A percentile compares a stretch with the other conserved stretches of the same genome.
Evolutionary conservation across 805 yeast species (phyloP).

Genomic region (Kregervanrija pseudodelftensis): DNA sequence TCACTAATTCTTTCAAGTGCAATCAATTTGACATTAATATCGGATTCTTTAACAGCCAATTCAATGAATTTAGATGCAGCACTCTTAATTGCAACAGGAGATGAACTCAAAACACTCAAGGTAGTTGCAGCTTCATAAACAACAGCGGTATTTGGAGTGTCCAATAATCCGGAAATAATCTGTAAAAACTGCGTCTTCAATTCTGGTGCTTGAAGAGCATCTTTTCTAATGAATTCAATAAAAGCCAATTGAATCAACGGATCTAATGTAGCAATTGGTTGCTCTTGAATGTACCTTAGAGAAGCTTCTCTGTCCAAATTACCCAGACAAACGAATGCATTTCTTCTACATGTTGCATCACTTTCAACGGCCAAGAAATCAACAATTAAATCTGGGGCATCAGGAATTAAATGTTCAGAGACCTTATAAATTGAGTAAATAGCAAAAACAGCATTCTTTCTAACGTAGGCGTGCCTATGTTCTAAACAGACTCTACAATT

Average conservation of each 20-base stretch:
- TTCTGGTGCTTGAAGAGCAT: conserved; percentile 56
- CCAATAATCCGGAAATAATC: conserved; percentile 66
- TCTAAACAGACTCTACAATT: conserved; percentile 85
- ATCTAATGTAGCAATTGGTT: conserved; percentile 60
- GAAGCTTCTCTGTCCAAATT: conserved; percentile 82
- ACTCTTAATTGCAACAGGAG: conserved; percentile 59
- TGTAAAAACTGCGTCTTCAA: conserved; percentile 66
- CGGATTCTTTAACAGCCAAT: conserved; percentile 87
- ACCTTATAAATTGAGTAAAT: conserved; percentile 74
- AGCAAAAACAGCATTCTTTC: conserved; percentile 95
- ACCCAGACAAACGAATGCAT: conserved; percentile 85
- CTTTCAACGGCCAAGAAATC: conserved; percentile 73
- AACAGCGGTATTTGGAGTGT: conserved; percentile 63
- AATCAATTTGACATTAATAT: conserved; percentile 88
- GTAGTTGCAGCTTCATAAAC: conserved; percentile 89
- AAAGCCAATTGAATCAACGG: conserved; percentile 82
- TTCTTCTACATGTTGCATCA: conserved; percentile 91
- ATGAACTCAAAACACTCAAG: conserved; percentile 46
- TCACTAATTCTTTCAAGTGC: conserved; percentile 81
- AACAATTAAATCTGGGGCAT: conserved; percentile 80
- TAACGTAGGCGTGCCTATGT: conserved; percentile 95
- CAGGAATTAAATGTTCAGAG: conserved; percentile 85
- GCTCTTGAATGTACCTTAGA: conserved; percentile 70
- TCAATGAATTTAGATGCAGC: conserved; percentile 86
- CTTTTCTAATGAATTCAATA: conserved; percentile 85